A percentile compares a stretch with the other conserved stretches of the same genome.
phyloP scores from a whole-genome alignment of 2,329 filamentous ascomycete species.

The Cercospora zeae-maydis region DNA sequence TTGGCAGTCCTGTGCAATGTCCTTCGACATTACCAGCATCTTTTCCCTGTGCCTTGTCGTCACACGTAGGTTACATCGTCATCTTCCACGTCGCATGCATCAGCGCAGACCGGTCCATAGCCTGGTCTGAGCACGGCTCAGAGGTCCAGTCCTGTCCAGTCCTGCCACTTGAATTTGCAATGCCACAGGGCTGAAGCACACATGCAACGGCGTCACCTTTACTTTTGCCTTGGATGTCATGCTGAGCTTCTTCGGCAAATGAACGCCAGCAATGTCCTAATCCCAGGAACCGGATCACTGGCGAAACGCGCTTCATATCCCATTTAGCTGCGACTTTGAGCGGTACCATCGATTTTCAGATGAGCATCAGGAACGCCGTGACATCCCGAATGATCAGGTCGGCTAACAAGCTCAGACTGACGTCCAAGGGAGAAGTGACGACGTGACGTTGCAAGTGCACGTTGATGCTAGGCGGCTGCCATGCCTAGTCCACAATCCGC shows the following conservation, averaged over 20 bases:
- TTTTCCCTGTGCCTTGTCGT: not conserved
- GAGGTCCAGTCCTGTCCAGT: not conserved
- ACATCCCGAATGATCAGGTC: not conserved
- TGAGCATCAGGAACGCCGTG: not conserved
- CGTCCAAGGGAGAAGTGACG: not conserved
- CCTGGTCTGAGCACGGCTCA: not conserved
- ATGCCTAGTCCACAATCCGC: not conserved
- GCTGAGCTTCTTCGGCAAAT: too few species aligned
- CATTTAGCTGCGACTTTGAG: not conserved
- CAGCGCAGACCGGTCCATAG: not conserved
- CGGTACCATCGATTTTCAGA: not conserved
- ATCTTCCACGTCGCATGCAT: not conserved
- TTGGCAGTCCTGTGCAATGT: not conserved
- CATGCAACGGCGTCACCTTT: too few species aligned
- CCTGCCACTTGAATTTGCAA: not conserved
- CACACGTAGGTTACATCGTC: not conserved
- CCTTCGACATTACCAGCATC: not conserved
- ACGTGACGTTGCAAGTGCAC: not conserved
- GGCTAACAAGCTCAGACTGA: not conserved
- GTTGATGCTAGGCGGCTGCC: not conserved
- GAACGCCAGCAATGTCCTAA: not conserved
- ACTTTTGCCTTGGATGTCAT: too few species aligned
- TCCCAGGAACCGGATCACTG: not conserved
- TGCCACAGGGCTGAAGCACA: not conserved
- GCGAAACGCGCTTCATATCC: not conserved